Evolutionary conservation across 495 filamentous ascomycete genomes (phyloP).

Genomic region (Tuber microsphaerosporum): DNA sequence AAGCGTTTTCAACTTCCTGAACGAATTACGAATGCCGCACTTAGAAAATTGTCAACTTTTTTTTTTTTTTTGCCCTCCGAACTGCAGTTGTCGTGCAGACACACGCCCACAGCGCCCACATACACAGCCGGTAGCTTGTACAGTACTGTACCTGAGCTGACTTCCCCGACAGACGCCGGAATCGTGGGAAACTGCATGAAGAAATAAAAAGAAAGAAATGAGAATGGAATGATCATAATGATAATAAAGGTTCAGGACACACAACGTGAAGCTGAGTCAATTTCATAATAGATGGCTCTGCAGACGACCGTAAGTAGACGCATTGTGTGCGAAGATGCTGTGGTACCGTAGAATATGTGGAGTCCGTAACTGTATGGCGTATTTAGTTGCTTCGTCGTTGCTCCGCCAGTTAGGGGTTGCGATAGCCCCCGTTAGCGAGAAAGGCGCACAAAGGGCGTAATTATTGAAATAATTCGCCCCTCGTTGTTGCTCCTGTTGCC

Average conservation of each 20-base stretch:
- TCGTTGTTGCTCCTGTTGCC: neutral
- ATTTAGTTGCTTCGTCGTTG: neutral
- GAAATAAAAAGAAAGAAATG: neutral
- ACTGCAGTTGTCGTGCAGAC: neutral
- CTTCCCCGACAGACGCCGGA: neutral
- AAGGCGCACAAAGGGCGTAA: neutral
- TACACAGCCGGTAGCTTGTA: neutral
- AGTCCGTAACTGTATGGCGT: neutral
- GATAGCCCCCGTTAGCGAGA: neutral
- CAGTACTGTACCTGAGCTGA: neutral
- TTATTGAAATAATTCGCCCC: neutral
- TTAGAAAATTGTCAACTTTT: neutral
- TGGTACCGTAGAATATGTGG: neutral
- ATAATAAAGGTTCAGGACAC: neutral
- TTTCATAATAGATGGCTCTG: neutral
- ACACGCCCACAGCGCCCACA: neutral
- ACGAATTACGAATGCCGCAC: neutral
- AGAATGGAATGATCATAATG: neutral
- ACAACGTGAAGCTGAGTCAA: neutral
- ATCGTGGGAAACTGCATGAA: neutral
- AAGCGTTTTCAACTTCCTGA: neutral
- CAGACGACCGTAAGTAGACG: neutral
- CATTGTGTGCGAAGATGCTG: neutral
- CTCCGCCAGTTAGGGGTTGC: neutral
- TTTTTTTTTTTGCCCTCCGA: neutral